These are phyloP conservation scores for Ascochyta pisi DNA, from an alignment of 2,329 filamentous ascomycete genomes.

Conservation along the genomic window DNA sequence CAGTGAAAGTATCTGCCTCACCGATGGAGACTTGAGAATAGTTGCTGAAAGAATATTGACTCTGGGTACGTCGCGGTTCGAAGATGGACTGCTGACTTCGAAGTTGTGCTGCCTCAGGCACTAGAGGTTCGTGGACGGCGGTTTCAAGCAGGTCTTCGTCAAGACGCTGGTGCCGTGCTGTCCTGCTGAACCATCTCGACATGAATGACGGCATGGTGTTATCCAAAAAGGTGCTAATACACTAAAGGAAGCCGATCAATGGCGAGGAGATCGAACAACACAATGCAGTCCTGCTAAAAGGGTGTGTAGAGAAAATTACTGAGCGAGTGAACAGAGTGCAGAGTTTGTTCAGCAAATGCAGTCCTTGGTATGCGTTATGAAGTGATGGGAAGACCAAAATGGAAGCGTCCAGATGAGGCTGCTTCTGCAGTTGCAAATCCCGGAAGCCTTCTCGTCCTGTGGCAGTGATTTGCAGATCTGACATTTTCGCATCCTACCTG, in stretches of 20 bases:
- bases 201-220: not conserved
- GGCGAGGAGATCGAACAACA: not conserved
- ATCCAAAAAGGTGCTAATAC: not conserved
- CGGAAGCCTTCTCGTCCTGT: not conserved
- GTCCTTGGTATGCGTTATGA: not conserved
- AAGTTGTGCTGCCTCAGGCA: conserved; percentile 7
- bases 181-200: not conserved
- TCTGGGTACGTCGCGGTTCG: not conserved
- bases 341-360: not conserved
- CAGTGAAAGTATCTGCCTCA: not conserved
- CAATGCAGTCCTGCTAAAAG: not conserved
- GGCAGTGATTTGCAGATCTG: not conserved
- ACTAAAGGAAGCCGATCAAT: not conserved
- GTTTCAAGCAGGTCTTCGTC: conserved; percentile 1
- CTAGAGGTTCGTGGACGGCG: not conserved
- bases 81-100: conserved; percentile 2
- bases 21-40: not conserved
- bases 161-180: not conserved
- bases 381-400: not conserved
- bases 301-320: not conserved
- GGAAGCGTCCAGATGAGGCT: not conserved
- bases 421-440: not conserved
- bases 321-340: not conserved
- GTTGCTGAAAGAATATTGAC: conserved; percentile 1
- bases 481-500: not conserved